These are phyloP conservation scores for Pezicula carpinea DNA, from an alignment of 2,329 filamentous ascomycete genomes.

Conservation along the genomic window DNA sequence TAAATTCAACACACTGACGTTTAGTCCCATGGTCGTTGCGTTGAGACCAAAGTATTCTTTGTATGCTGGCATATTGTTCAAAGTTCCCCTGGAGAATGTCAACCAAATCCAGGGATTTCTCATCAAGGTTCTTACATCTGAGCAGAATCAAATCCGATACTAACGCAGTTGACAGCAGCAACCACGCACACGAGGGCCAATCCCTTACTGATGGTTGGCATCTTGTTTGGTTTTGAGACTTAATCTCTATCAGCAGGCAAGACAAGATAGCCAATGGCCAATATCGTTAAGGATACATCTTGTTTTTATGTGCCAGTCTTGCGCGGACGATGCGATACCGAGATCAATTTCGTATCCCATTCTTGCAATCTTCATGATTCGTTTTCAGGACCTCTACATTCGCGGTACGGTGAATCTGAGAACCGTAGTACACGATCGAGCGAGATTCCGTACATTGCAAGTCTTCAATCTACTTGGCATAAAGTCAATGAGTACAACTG, in stretches of 20 bases:
- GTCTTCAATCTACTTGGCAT: background rate
- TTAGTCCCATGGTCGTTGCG: background rate
- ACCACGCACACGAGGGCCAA: background rate
- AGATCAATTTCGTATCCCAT: background rate
- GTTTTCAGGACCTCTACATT: background rate
- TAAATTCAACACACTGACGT: background rate
- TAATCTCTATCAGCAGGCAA: background rate
- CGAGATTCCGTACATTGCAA: background rate
- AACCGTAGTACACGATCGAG: background rate
- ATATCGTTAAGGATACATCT: background rate
- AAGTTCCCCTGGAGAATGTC: background rate
- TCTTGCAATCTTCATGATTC: background rate
- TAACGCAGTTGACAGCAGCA: background rate
- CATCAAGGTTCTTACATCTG: background rate
- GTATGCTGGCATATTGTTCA: constrained; percentile 10
- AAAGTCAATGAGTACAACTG: background rate
- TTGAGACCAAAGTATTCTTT: constrained; percentile 21
- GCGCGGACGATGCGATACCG: background rate
- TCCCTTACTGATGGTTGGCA: background rate
- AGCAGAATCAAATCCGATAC: background rate
- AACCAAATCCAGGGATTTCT: background rate
- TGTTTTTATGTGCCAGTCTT: background rate
- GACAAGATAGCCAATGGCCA: background rate
- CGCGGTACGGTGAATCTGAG: background rate
- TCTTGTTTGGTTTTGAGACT: background rate